Conservation (phyloP, 2,329 filamentous ascomycete genomes). For the Aspergillus aculeatus region DNA sequence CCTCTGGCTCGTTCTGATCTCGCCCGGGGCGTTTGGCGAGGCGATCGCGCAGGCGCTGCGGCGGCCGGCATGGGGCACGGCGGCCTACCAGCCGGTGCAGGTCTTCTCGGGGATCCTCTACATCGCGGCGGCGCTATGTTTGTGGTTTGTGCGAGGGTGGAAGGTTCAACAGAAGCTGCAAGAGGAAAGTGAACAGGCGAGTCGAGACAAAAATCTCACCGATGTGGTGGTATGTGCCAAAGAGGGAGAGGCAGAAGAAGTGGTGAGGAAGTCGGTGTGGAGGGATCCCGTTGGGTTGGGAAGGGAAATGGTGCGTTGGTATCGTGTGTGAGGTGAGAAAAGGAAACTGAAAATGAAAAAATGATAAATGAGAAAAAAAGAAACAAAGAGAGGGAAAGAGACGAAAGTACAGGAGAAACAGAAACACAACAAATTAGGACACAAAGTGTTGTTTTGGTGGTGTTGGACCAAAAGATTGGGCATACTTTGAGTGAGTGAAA, state of each 20-base stretch:
- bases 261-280: background rate
- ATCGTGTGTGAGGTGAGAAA: conserved; percentile 11
- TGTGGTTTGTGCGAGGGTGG: conserved; percentile 6
- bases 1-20: conserved; percentile 55
- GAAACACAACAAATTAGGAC: background rate
- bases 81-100: conserved; percentile 5
- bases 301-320: conserved; percentile 3
- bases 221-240: conserved; percentile 1
- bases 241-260: background rate
- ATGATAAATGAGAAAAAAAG: background rate
- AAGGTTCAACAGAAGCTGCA: background rate
- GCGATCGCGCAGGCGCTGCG: conserved; percentile 58
- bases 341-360: background rate
- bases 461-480: background rate
- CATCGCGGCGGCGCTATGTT: conserved; percentile 2
- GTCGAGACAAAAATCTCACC: background rate
- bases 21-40: conserved; percentile 39
- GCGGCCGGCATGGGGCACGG: conserved; percentile 22
- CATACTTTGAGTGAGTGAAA: background rate
- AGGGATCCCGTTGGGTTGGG: background rate
- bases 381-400: background rate
- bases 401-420: background rate
- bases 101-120: conserved; percentile 9
- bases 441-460: background rate
- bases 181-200: background rate